Evolutionary conservation across 768 basidiomycete genomes (phyloP).

Genomic region (Solioccasus polychromus): DNA sequence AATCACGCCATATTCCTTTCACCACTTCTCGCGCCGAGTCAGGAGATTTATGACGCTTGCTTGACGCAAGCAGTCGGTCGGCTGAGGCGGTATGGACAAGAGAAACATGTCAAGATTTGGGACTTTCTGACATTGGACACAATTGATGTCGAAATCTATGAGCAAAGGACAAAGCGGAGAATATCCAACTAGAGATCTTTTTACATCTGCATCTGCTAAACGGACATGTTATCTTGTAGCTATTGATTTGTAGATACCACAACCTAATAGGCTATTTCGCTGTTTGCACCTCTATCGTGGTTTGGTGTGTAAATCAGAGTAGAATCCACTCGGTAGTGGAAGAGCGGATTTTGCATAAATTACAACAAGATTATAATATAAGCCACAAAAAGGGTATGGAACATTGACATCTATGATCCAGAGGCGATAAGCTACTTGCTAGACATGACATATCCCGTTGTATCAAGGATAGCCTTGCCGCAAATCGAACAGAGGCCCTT

Average conservation of each 20-base stretch:
- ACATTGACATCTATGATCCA: not conserved
- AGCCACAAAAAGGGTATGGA: slow-evolving; percentile 26
- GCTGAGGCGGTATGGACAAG: slow-evolving; percentile 79
- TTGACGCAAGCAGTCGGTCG: slow-evolving; percentile 84
- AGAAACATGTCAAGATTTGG: slow-evolving; percentile 77
- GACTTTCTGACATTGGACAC: slow-evolving; percentile 83
- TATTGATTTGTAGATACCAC: too few species aligned
- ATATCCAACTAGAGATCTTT: slow-evolving; percentile 23
- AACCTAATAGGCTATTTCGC: too few species aligned
- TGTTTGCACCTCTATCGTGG: too few species aligned
- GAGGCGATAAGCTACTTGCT: slow-evolving; percentile 63
- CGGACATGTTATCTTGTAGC: slow-evolving; percentile 12
- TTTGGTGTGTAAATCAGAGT: too few species aligned
- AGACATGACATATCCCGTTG: slow-evolving; percentile 81
- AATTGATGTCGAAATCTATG: slow-evolving; percentile 83
- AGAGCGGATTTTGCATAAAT: slow-evolving; percentile 2
- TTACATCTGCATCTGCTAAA: slow-evolving; percentile 4
- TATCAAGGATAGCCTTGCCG: slow-evolving; percentile 83
- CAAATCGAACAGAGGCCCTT: slow-evolving; percentile 86
- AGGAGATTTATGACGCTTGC: slow-evolving; percentile 83
- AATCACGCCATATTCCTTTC: slow-evolving; percentile 96
- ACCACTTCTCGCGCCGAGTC: slow-evolving; percentile 76
- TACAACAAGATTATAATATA: slow-evolving; percentile 13
- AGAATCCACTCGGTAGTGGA: too few species aligned
- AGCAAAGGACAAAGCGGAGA: slow-evolving; percentile 40